Evolutionary conservation across 2,329 filamentous ascomycete species (phyloP), one percentile per base, ranked within the genome.

Genomic region (Mollisia scopiformis): DNA sequence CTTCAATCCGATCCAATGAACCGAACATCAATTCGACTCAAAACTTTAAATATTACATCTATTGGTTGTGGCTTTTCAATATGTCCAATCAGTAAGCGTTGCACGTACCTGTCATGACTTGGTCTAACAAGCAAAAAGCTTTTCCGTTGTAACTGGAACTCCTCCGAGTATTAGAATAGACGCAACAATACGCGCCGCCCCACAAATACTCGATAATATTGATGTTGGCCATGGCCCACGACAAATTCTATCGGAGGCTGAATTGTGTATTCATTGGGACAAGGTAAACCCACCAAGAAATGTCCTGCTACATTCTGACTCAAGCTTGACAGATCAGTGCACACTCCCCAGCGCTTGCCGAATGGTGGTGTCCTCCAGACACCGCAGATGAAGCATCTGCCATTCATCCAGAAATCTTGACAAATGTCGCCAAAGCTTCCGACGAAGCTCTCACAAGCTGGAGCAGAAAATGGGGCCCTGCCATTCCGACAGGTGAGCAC

Each of bases 351-450:
- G 47, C 52, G 13, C 46, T 63, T 25, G 53, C 25, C 2, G 62
- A 63, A 53, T 63, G 58, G 62, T 63, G 62, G 62, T 63, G 62
- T 54, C 59, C 49, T 28, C 37, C 14, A 8, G 57, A 49, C 19
- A 13, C 37, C 57, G 25, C 43, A 27, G 23, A 49, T 6, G 31
- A 16, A 8, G 25, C 55, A 14, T 19, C 55, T 2, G 56, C 57
- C 7, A 16, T 47, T 21, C 46, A 52, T 5, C 23, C 33, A 23
- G 53, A 35, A 14, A 37, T 41, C 6, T 30, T 49, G 13, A 28
- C 23, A 11, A 37, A 28, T n/a, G 41, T 58, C n/a, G 57, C 59
- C n/a, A 23, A 23, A 2, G 21, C 28, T 10, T 21, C 23, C n/a
- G 39, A 43, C n/a, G 23, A 43, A 43, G 39, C 39, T 21, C 39